These are phyloP conservation scores for Coprinopsis strossmayeri DNA, from an alignment of 768 basidiomycete species.

Conservation along the genomic window DNA sequence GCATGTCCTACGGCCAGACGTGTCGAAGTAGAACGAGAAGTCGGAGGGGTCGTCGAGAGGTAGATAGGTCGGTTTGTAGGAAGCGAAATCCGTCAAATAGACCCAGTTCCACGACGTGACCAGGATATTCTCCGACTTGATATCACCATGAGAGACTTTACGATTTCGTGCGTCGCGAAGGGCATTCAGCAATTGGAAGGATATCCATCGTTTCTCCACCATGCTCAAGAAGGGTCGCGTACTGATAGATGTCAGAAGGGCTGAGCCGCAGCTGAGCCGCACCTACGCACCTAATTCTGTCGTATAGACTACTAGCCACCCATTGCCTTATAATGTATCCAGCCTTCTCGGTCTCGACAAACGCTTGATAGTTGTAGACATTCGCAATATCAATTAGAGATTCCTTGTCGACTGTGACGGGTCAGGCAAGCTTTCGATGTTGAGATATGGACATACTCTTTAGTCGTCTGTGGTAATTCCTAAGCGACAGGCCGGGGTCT, in stretches of 20 bases:
- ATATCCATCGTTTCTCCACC: conserved; percentile 98
- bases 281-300: conserved; percentile 81
- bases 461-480: conserved; percentile 66
- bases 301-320: conserved; percentile 91
- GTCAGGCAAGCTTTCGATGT: conserved; percentile 6
- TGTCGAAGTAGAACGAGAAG: conserved; percentile 98
- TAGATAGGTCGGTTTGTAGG: conserved; percentile 92
- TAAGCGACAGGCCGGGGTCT: conserved; percentile 75
- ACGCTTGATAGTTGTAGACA: conserved; percentile 81
- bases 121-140: conserved; percentile 95
- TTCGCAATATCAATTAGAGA: conserved; percentile 79
- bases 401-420: conserved; percentile 71
- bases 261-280: not conserved
- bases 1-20: conserved; percentile 87
- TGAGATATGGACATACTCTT: conserved; percentile 75
- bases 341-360: conserved; percentile 93
- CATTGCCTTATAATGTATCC: conserved; percentile 95
- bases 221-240: conserved; percentile 89
- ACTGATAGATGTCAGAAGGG: conserved; percentile 32
- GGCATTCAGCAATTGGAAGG: conserved; percentile 84
- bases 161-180: conserved; percentile 77
- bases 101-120: conserved; percentile 97
- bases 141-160: conserved; percentile 94
- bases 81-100: conserved; percentile 91
- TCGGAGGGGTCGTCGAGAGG: conserved; percentile 96